Evolutionary conservation across 1,284 basidiomycete species (phyloP).

Genomic region (Ceratobasidium sp.): DNA sequence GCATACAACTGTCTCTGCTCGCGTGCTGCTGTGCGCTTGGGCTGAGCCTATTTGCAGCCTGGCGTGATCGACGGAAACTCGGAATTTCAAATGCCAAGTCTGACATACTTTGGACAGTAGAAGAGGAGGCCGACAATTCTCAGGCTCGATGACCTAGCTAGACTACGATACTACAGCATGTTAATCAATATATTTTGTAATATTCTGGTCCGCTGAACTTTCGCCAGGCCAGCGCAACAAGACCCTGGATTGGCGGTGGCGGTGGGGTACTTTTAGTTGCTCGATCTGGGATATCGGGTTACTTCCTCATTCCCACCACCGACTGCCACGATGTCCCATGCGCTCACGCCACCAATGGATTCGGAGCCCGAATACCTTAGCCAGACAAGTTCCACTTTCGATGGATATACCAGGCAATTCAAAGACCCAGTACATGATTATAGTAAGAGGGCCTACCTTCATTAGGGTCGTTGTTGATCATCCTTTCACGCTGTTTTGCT

Average conservation of each 20-base stretch:
- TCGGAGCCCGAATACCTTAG: slow-evolving; percentile 15
- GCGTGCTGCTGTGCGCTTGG: slow-evolving; percentile 46
- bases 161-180: neutral
- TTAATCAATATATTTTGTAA: slow-evolving; percentile 4
- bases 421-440: slow-evolving; percentile 66
- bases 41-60: slow-evolving; percentile 46
- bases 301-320: slow-evolving; percentile 12
- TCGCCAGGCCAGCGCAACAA: neutral
- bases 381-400: slow-evolving; percentile 27
- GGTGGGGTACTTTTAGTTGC: slow-evolving; percentile 6
- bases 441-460: slow-evolving; percentile 56
- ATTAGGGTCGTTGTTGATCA: slow-evolving; percentile 12
- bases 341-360: slow-evolving; percentile 19
- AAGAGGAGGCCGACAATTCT: slow-evolving; percentile 22
- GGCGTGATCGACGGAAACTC: slow-evolving; percentile 41
- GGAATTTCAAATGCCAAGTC: slow-evolving; percentile 7
- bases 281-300: slow-evolving; percentile 3
- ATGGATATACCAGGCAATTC: slow-evolving; percentile 50
- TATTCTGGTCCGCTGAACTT: neutral
- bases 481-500: neutral
- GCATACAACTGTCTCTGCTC: slow-evolving; percentile 40
- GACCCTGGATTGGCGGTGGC: slow-evolving; percentile 18
- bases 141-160: neutral
- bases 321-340: slow-evolving; percentile 14
- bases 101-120: slow-evolving; percentile 36